Evolutionary conservation across 2,329 filamentous ascomycete species (phyloP).

Genomic region (Lachnellula suecica): DNA sequence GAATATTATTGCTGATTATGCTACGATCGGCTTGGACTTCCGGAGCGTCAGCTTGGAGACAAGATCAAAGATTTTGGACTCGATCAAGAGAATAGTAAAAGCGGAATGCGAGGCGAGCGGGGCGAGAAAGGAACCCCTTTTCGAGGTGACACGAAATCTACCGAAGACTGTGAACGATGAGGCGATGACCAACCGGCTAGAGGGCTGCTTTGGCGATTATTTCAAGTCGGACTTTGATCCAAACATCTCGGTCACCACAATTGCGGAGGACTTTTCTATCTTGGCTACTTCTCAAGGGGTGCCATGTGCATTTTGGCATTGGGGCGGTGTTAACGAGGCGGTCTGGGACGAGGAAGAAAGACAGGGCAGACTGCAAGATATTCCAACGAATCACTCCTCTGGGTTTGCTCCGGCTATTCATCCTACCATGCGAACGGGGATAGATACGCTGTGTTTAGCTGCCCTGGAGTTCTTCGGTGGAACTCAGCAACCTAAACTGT

Average conservation of each 20-base stretch:
- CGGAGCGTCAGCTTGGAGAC: constrained; percentile 36
- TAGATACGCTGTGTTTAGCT: constrained; percentile 48
- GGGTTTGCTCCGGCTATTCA: constrained; percentile 58
- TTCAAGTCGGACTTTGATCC: constrained; percentile 6
- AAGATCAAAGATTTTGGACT: constrained; percentile 35
- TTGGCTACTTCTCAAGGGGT: constrained; percentile 45
- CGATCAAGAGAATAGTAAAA: constrained; percentile 47
- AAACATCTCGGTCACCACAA: constrained; percentile 5
- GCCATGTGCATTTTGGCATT: constrained; percentile 55
- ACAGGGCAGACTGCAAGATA: constrained; percentile 38
- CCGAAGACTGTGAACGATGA: constrained; percentile 27
- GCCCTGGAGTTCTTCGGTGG: constrained; percentile 43
- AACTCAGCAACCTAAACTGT: background rate
- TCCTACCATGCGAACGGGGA: constrained; percentile 52
- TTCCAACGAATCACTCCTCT: constrained; percentile 58
- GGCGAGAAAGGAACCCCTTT: constrained; percentile 38
- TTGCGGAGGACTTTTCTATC: constrained; percentile 35
- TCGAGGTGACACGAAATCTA: constrained; percentile 16
- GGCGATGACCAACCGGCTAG: constrained; percentile 11
- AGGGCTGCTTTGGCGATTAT: constrained; percentile 9
- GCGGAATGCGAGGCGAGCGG: constrained; percentile 46
- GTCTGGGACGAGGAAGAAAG: constrained; percentile 48
- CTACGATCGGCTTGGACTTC: constrained; percentile 41
- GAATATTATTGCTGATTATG: constrained; percentile 45
- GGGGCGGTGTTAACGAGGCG: constrained; percentile 50